Percentiles rank a stretch among this genome's conserved stretches.
Conservation (phyloP, 768 basidiomycete species). For the Tylopilus subfusipes region DNA sequence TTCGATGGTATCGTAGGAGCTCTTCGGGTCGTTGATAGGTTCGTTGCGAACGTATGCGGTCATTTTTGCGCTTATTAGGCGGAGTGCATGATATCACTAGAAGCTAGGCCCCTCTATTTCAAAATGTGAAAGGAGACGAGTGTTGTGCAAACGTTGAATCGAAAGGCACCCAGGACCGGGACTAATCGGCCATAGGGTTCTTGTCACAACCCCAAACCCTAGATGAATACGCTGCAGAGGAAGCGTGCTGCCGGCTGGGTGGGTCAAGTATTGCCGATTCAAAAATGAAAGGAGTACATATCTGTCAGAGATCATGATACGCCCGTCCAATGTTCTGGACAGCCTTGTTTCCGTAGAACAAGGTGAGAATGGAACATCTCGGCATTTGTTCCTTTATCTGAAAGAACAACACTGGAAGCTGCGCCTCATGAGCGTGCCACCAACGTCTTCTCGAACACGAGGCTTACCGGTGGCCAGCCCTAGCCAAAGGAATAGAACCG, state of each 20-base stretch:
- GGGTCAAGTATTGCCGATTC: too few species aligned
- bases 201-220: not conserved
- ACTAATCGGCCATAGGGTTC: not conserved
- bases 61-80: too few species aligned
- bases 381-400: too few species aligned
- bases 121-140: too few species aligned
- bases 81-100: too few species aligned
- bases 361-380: not conserved
- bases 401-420: not conserved
- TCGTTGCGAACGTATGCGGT: not conserved
- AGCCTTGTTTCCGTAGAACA: not conserved
- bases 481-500: not conserved
- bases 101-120: too few species aligned
- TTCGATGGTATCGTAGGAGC: not conserved
- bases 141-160: not conserved
- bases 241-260: too few species aligned
- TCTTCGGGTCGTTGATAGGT: not conserved
- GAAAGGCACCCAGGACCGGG: not conserved
- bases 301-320: not conserved
- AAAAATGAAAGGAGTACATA: too few species aligned
- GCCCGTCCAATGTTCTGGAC: not conserved
- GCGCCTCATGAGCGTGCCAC: not conserved
- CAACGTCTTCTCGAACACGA: too few species aligned
- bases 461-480: too few species aligned
- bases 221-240: too few species aligned